phyloP scores from a whole-genome alignment of 768 basidiomycete genomes.

The Pholiota microspora region DNA sequence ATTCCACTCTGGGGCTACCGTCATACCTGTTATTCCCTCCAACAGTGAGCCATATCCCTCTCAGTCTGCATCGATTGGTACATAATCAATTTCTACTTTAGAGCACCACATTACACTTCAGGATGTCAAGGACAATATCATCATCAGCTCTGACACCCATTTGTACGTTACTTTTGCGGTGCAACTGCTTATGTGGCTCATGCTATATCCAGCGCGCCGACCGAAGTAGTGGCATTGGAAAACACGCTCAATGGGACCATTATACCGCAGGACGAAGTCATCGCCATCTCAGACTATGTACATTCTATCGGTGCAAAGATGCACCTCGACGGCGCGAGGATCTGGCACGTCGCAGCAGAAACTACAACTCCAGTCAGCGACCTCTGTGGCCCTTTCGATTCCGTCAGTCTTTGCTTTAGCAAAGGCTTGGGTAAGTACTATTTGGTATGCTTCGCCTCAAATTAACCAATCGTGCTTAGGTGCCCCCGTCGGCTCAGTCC shows the following conservation, averaged over 20 bases:
- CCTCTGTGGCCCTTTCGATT: slow-evolving; percentile 87
- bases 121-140: slow-evolving; percentile 66
- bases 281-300: slow-evolving; percentile 77
- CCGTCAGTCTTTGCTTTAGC: slow-evolving; percentile 92
- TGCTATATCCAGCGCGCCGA: slow-evolving; percentile 60
- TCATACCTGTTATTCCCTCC: slow-evolving; percentile 58
- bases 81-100: slow-evolving; percentile 31
- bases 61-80: neutral
- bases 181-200: no score
- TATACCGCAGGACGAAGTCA: slow-evolving; percentile 85
- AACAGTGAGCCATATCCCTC: slow-evolving; percentile 43
- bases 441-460: neutral
- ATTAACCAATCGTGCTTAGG: slow-evolving; percentile 40
- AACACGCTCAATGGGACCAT: slow-evolving; percentile 94
- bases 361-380: slow-evolving; percentile 65
- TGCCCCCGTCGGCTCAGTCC: slow-evolving; percentile 79
- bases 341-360: slow-evolving; percentile 91
- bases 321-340: slow-evolving; percentile 91
- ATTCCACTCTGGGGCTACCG: slow-evolving; percentile 73
- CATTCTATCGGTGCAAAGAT: slow-evolving; percentile 69
- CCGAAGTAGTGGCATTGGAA: slow-evolving; percentile 82
- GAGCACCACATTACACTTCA: slow-evolving; percentile 80
- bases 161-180: no score
- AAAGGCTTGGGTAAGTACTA: slow-evolving; percentile 80
- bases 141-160: slow-evolving; percentile 64